These are phyloP conservation scores for Dryas drummondii DNA, from an alignment of 306 rosid genomes.

Conservation along the genomic window DNA sequence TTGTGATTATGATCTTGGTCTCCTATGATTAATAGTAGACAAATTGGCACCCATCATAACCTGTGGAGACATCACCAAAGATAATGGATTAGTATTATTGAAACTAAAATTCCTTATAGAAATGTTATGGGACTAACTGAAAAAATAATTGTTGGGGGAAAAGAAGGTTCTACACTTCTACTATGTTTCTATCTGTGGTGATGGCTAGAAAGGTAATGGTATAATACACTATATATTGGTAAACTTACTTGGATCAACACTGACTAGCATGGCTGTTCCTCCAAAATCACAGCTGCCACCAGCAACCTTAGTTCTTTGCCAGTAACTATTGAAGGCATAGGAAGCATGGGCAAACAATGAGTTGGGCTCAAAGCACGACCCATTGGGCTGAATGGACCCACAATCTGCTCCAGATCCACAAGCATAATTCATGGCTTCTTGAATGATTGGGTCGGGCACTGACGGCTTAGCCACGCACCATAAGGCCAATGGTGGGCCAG, in stretches of 20 bases:
- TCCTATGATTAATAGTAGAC: constrained; percentile 26
- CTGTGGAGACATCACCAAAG: constrained; percentile 33
- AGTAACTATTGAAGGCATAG: constrained; percentile 81
- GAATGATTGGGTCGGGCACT: constrained; percentile 88
- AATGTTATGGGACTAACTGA: background rate
- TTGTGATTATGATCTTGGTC: background rate
- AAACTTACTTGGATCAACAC: constrained; percentile 72
- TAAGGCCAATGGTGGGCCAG: constrained; percentile 38
- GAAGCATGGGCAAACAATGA: constrained; percentile 76
- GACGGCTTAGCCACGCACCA: constrained; percentile 99
- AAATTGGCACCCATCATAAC: constrained; percentile 66
- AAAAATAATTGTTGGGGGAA: too few species aligned
- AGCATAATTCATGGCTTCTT: constrained; percentile 94
- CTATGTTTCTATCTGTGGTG: too few species aligned
- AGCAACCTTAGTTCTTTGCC: constrained; percentile 72
- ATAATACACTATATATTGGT: background rate
- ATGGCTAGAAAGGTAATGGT: background rate
- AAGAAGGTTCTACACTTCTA: too few species aligned
- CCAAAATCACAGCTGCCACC: constrained; percentile 90
- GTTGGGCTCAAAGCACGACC: constrained; percentile 72
- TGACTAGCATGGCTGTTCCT: constrained; percentile 81
- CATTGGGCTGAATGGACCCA: constrained; percentile 56
- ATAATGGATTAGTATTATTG: background rate
- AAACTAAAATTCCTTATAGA: background rate
- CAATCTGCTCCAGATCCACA: constrained; percentile 92